phyloP scores from a whole-genome alignment of 169 alveolate genomes.

The Eimeria sp. region DNA sequence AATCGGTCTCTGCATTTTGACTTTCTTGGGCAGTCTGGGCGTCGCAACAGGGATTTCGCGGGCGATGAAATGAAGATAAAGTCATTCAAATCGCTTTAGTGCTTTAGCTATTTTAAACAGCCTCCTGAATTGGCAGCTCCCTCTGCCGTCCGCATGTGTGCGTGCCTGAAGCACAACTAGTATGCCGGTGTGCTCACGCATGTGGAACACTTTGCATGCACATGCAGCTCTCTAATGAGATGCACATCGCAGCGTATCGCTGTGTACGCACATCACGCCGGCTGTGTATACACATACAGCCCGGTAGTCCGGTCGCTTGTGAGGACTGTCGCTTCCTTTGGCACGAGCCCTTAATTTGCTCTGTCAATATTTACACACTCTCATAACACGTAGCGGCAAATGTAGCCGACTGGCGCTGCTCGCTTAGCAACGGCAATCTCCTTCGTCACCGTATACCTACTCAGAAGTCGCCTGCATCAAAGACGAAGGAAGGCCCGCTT shows the following conservation, averaged over 20 bases:
- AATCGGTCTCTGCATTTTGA: conserved; percentile 89
- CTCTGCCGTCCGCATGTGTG: background rate
- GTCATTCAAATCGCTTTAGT: conserved; percentile 33
- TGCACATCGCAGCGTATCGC: background rate
- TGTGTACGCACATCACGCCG: background rate
- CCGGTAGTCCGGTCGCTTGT: background rate
- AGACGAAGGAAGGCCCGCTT: background rate
- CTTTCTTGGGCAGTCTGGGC: conserved; percentile 73
- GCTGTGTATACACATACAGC: background rate
- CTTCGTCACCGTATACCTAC: background rate
- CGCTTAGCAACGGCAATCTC: background rate
- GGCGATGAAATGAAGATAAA: conserved; percentile 64
- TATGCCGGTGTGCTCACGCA: background rate
- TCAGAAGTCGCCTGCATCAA: background rate
- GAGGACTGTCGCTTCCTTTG: conserved; percentile 1
- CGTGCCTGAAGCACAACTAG: background rate
- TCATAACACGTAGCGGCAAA: background rate
- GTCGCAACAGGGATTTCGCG: conserved; percentile 69
- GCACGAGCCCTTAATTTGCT: conserved; percentile 2
- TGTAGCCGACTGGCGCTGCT: background rate
- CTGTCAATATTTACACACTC: background rate
- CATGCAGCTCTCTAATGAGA: background rate
- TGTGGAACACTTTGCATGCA: background rate
- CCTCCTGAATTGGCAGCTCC: background rate
- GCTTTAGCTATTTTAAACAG: conserved; percentile 12